Evolutionary conservation across 306 rosid species (phyloP).

Genomic region (Carpinus fangiana): DNA sequence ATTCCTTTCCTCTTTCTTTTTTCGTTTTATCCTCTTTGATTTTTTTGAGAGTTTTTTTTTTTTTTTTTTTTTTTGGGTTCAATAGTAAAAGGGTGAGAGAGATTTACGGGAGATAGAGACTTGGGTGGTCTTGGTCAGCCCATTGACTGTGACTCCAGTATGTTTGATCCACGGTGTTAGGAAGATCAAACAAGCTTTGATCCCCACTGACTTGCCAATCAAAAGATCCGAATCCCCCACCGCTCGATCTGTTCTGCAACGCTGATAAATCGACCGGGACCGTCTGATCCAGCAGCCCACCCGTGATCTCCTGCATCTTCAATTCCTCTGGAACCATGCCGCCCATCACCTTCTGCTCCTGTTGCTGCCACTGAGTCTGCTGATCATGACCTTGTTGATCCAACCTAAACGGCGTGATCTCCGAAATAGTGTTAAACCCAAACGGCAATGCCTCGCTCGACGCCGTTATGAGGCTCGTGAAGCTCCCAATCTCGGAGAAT

Average conservation of each 20-base stretch:
- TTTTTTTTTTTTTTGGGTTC: background rate
- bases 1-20: conserved; percentile 4
- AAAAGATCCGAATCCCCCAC: conserved; percentile 65
- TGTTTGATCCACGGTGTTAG: conserved; percentile 77
- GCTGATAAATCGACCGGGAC: conserved; percentile 52
- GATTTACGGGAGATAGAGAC: conserved; percentile 81
- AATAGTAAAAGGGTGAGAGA: conserved; percentile 29
- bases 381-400: conserved; percentile 23
- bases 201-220: conserved; percentile 78
- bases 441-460: conserved; percentile 51
- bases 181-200: conserved; percentile 83
- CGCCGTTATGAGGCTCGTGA: conserved; percentile 65
- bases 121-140: conserved; percentile 69
- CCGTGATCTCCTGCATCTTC: conserved; percentile 52
- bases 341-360: conserved; percentile 34
- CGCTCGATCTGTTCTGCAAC: conserved; percentile 40
- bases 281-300: conserved; percentile 51
- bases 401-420: conserved; percentile 55
- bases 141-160: conserved; percentile 90
- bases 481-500: conserved; percentile 76
- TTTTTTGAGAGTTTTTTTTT: conserved; percentile 24
- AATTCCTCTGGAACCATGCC: conserved; percentile 28
- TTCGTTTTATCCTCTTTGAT: conserved; percentile 1
- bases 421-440: conserved; percentile 44
- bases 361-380: conserved; percentile 16